Evolutionary conservation across 352 stramenopile species (phyloP).

Genomic region (Globisporangium camurandrum): DNA sequence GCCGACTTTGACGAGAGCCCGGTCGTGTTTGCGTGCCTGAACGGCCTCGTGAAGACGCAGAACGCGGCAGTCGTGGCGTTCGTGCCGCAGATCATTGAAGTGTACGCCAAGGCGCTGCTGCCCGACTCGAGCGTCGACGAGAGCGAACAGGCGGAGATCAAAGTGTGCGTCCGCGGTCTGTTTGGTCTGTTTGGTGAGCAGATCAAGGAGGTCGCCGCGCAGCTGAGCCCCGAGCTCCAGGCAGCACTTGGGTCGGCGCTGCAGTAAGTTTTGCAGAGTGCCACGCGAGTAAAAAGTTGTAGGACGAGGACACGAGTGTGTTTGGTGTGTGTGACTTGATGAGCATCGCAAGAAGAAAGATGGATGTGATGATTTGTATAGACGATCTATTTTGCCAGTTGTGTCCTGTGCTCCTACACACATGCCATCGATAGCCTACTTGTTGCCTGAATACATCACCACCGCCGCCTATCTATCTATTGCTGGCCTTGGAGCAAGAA

Average conservation of each 20-base stretch:
- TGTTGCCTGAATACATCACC: too few relatives aligned
- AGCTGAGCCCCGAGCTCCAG: slow-evolving; percentile 70
- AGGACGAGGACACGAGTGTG: too few relatives aligned
- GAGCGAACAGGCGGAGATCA: slow-evolving; percentile 65
- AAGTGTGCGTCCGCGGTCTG: slow-evolving; percentile 55
- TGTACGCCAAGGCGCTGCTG: slow-evolving; percentile 71
- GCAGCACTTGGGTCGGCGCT: slow-evolving; percentile 49
- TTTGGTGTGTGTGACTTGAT: too few relatives aligned
- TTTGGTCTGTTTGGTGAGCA: slow-evolving; percentile 62
- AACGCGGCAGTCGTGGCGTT: slow-evolving; percentile 68
- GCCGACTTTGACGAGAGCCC: slow-evolving; percentile 95
- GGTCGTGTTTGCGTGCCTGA: slow-evolving; percentile 92
- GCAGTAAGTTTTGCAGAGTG: slow-evolving; percentile 22
- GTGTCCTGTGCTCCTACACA: too few relatives aligned
- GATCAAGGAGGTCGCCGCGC: slow-evolving; percentile 69
- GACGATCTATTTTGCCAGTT: neutral
- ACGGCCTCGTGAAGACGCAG: slow-evolving; percentile 89
- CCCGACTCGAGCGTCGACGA: slow-evolving; percentile 63
- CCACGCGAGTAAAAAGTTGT: too few relatives aligned
- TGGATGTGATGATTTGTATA: too few relatives aligned
- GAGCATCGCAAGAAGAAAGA: too few relatives aligned
- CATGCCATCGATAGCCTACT: too few relatives aligned
- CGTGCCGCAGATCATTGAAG: slow-evolving; percentile 68
- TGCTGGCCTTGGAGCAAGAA: too few relatives aligned
- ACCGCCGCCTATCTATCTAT: too few relatives aligned